phyloP scores from a whole-genome alignment of 306 rosid species.

The Fragaria ananassa region DNA sequence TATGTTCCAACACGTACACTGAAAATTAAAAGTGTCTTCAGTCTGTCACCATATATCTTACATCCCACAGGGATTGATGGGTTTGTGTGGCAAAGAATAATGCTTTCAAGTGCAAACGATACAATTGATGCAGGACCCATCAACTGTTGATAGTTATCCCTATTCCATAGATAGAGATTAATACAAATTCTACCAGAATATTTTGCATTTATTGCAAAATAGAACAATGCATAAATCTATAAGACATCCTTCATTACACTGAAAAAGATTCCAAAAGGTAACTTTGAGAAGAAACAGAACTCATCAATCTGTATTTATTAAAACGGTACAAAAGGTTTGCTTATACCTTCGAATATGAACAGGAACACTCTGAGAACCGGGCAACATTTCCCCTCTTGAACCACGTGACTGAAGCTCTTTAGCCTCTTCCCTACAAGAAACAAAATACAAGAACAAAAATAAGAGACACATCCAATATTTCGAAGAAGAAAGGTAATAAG shows the following conservation, averaged over 20 bases:
- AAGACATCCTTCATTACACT: not conserved
- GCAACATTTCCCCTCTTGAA: constrained; percentile 24
- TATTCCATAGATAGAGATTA: too few relatives aligned
- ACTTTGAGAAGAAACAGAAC: not conserved
- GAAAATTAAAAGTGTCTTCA: not conserved
- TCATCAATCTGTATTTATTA: not conserved
- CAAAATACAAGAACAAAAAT: constrained; percentile 8
- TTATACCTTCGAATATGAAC: constrained; percentile 54
- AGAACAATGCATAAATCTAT: not conserved
- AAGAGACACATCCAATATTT: not conserved
- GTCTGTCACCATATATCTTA: not conserved
- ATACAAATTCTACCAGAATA: not conserved
- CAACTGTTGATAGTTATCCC: not conserved
- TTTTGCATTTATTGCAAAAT: not conserved
- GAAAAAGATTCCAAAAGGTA: not conserved
- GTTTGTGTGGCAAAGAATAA: not conserved
- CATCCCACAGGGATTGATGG: not conserved
- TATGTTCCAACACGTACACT: not conserved
- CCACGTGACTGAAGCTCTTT: constrained; percentile 43
- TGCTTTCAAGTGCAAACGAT: not conserved
- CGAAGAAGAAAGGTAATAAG: not conserved
- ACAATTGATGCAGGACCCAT: not conserved
- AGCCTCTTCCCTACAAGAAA: constrained; percentile 61
- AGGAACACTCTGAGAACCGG: constrained; percentile 40
- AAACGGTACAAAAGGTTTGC: not conserved